Conservation (phyloP, 148 eudicot genomes). For the Polygonum aviculare region DNA sequence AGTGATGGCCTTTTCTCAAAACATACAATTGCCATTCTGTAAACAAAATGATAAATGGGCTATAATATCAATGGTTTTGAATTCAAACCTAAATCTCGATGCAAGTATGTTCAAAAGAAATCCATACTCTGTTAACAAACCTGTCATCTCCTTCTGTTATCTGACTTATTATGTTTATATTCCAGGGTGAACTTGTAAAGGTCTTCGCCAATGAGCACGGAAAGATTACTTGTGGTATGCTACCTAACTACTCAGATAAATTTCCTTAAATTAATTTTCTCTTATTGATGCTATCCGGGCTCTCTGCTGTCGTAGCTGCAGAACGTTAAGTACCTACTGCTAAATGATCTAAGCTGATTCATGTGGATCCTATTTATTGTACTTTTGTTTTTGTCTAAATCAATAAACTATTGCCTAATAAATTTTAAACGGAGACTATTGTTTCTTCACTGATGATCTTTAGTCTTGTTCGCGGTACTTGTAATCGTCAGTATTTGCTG, state of each 20-base stretch:
- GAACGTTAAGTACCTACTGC: not conserved
- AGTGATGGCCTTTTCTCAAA: not conserved
- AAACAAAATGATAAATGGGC: not conserved
- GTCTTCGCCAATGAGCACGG: slow-evolving; percentile 86
- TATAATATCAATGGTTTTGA: not conserved
- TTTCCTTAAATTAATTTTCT: not conserved
- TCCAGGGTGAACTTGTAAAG: slow-evolving; percentile 81
- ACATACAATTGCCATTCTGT: not conserved
- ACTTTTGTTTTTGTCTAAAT: not conserved
- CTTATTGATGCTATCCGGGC: not conserved
- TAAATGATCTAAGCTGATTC: not conserved
- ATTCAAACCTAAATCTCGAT: not conserved
- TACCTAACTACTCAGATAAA: not conserved
- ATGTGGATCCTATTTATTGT: not conserved
- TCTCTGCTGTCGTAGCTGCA: not conserved
- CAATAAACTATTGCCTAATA: not conserved
- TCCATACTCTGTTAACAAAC: not conserved
- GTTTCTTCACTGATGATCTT: not conserved
- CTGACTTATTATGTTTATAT: slow-evolving; percentile 12
- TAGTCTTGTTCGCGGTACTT: not conserved
- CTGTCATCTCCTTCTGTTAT: not conserved
- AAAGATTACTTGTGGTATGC: slow-evolving; percentile 78
- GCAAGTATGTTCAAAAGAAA: not conserved
- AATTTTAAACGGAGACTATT: not conserved
- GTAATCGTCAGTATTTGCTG: not conserved